Percentiles rank a stretch among this genome's conserved stretches.
These are phyloP conservation scores for Globisporangium rhizosaccharum DNA, from an alignment of 352 stramenopile genomes.

Conservation along the genomic window DNA sequence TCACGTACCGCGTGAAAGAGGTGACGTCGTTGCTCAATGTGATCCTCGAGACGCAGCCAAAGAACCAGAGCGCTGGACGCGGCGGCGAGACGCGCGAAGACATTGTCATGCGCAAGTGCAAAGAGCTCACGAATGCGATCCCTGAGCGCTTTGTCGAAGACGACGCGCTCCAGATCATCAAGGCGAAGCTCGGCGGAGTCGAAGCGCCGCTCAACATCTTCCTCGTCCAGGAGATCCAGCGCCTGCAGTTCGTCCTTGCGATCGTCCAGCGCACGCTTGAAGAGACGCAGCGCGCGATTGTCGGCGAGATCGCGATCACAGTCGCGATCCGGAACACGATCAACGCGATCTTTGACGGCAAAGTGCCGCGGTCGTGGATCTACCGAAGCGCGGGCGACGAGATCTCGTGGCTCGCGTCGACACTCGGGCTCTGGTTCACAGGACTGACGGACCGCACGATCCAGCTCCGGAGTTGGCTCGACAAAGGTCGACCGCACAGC, in stretches of 20 bases:
- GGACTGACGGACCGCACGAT: slow-evolving; percentile 49
- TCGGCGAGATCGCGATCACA: slow-evolving; percentile 58
- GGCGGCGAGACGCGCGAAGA: slow-evolving; percentile 53
- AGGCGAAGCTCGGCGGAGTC: slow-evolving; percentile 54
- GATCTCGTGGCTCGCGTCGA: slow-evolving; percentile 64
- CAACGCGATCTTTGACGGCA: slow-evolving; percentile 67
- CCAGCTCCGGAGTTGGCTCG: slow-evolving; percentile 60
- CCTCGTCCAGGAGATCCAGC: slow-evolving; percentile 66
- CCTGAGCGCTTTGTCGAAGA: slow-evolving; percentile 43
- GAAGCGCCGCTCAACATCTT: slow-evolving; percentile 75
- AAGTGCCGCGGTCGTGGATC: slow-evolving; percentile 52
- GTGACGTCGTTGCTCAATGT: slow-evolving; percentile 49
- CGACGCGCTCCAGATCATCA: slow-evolving; percentile 34
- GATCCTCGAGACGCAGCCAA: slow-evolving; percentile 67
- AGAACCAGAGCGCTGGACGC: slow-evolving; percentile 26
- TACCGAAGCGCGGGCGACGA: slow-evolving; percentile 44
- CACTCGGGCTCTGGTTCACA: slow-evolving; percentile 65
- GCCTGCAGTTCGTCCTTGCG: slow-evolving; percentile 48
- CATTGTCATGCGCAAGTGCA: slow-evolving; percentile 51
- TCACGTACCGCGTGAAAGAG: slow-evolving; percentile 80
- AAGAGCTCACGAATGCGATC: slow-evolving; percentile 42
- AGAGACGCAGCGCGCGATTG: slow-evolving; percentile 50
- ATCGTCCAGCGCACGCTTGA: slow-evolving; percentile 48
- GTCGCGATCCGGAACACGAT: slow-evolving; percentile 43
- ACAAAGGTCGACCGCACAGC: slow-evolving; percentile 49